These are phyloP conservation scores for Teunomyces aglyptinius DNA, from an alignment of 805 yeast species.

Conservation along the genomic window DNA sequence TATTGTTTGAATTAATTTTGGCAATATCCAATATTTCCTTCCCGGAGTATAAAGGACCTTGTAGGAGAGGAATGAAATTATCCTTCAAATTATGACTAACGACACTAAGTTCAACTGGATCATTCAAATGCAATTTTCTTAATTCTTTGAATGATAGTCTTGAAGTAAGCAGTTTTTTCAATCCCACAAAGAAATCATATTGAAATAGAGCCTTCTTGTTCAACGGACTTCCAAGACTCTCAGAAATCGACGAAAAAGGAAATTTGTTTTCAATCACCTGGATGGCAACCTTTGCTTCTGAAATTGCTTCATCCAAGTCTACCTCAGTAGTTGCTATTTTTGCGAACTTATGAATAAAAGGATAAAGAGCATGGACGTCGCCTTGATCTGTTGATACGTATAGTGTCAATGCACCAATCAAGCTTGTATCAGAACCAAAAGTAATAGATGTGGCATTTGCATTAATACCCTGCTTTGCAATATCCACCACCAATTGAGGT, in stretches of 20 bases:
- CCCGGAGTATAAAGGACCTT: conserved; percentile 22
- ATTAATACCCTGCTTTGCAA: conserved; percentile 11
- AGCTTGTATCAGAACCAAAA: conserved; percentile 25
- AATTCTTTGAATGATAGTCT: conserved; percentile 13
- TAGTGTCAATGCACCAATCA: conserved; percentile 29
- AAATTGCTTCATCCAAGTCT: conserved; percentile 13
- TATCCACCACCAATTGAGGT: conserved; percentile 21
- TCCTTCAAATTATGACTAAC: conserved; percentile 13
- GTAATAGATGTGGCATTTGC: conserved; percentile 22
- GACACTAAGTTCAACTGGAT: conserved; percentile 9
- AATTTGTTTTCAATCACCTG: conserved; percentile 11
- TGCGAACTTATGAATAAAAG: conserved; percentile 19
- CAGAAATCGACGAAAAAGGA: conserved; percentile 9
- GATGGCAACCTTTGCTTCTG: conserved; percentile 12
- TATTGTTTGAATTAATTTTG: conserved; percentile 12
- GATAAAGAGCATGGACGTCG: conserved; percentile 27
- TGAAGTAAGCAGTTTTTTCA: conserved; percentile 13
- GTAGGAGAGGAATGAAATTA: conserved; percentile 13
- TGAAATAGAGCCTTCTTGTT: conserved; percentile 16
- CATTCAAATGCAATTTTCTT: background rate
- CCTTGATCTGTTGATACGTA: conserved; percentile 22
- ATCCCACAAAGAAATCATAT: conserved; percentile 13
- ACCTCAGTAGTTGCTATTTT: conserved; percentile 16
- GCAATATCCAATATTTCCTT: conserved; percentile 12
- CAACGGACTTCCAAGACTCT: conserved; percentile 12